These are phyloP conservation scores for Fusarium newnesense DNA, from an alignment of 2,329 filamentous ascomycete species.

Conservation along the genomic window DNA sequence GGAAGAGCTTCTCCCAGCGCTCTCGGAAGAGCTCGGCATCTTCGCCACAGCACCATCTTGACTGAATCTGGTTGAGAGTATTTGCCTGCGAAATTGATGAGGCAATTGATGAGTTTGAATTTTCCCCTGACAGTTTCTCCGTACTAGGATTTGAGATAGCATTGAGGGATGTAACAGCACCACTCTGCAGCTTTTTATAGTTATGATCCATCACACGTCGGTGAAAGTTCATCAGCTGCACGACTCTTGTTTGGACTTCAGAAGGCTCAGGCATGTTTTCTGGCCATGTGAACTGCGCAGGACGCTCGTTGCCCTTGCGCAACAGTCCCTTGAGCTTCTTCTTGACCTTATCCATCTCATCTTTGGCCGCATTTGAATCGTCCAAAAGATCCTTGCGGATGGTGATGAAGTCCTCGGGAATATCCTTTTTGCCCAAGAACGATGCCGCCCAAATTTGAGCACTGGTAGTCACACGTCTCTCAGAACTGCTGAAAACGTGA, in stretches of 20 bases:
- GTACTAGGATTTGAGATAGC: conserved; percentile 63
- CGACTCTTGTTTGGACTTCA: conserved; percentile 89
- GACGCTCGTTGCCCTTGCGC: conserved; percentile 91
- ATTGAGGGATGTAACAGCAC: conserved; percentile 71
- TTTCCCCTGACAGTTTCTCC: conserved; percentile 57
- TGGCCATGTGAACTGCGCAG: conserved; percentile 98
- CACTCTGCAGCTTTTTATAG: conserved; percentile 80
- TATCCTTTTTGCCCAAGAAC: conserved; percentile 87
- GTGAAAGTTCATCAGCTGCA: conserved; percentile 98
- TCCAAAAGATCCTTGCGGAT: conserved; percentile 95
- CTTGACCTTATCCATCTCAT: conserved; percentile 99
- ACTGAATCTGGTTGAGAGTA: conserved; percentile 77
- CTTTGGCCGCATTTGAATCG: conserved; percentile 97
- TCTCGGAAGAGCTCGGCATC: conserved; percentile 95
- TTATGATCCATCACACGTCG: conserved; percentile 95
- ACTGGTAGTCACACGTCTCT: conserved; percentile 92
- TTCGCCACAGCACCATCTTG: conserved; percentile 95
- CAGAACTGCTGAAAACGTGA: conserved; percentile 94
- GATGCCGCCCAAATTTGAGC: conserved; percentile 95
- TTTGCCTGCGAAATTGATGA: conserved; percentile 69
- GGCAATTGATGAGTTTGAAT: conserved; percentile 55
- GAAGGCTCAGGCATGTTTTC: conserved; percentile 94
- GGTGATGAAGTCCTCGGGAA: conserved; percentile 86
- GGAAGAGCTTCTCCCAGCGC: conserved; percentile 97
- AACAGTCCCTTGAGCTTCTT: conserved; percentile 97